A percentile compares a stretch with the other conserved stretches of the same genome.
These are phyloP conservation scores for Dioszegia crocea DNA, from an alignment of 768 basidiomycete genomes.

Conservation along the genomic window DNA sequence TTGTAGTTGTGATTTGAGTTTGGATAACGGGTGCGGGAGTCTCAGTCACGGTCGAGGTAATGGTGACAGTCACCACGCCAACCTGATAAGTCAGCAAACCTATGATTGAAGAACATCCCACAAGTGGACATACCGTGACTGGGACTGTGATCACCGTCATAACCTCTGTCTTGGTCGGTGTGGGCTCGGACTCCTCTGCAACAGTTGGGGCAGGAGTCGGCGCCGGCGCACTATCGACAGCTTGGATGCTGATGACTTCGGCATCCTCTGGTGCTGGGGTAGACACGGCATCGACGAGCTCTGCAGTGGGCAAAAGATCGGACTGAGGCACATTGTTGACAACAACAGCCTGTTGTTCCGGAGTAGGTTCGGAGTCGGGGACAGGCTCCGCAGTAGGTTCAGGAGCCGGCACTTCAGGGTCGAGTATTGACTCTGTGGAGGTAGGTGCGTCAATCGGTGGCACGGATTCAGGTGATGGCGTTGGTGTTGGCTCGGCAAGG, in stretches of 20 bases:
- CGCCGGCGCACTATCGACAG: not conserved
- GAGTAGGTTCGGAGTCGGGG: not conserved
- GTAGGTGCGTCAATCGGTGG: too few relatives aligned
- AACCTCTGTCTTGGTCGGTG: not conserved
- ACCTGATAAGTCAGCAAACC: not conserved
- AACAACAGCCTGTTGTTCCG: not conserved
- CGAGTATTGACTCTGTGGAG: too few relatives aligned
- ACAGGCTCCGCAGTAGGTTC: too few relatives aligned
- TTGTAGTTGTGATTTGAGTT: not conserved
- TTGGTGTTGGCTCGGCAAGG: not conserved
- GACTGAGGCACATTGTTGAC: not conserved
- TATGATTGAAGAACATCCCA: not conserved
- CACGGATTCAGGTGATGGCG: not conserved
- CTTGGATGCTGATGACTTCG: not conserved
- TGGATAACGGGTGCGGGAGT: not conserved
- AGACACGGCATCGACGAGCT: not conserved
- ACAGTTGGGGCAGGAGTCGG: not conserved
- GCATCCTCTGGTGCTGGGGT: not conserved
- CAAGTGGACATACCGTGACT: conserved; percentile 6
- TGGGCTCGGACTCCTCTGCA: not conserved
- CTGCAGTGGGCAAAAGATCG: not conserved
- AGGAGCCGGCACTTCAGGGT: too few relatives aligned
- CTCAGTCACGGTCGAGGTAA: conserved; percentile 3
- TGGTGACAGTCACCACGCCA: conserved; percentile 8
- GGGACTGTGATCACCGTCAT: conserved; percentile 10